Base-by-base conservation (phyloP, 768 basidiomycete species). In the Boletus rubescentipes region DNA sequence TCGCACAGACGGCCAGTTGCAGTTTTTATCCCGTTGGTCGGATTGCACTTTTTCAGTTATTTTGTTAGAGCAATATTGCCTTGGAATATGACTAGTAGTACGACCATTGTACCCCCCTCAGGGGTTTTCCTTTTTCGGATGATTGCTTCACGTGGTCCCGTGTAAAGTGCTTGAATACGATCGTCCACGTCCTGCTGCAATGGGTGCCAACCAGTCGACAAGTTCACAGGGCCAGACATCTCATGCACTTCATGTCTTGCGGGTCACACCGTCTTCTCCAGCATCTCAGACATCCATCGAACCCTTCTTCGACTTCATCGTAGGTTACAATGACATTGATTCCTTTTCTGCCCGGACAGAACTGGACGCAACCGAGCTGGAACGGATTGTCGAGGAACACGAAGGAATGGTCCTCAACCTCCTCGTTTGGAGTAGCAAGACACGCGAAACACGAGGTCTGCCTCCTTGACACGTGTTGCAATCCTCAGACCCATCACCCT, bases 241-340 rank as follows among this genome's bases (percentile, higher is more conserved):
- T 7, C 84, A 79, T 55, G 91, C 85, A 2, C 74, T 97, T 10
- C 94, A 98, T 67, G 89, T 94, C 57, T 76, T 97, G 51, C 85
- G 94, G 50, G 93, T 97, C 30, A 93, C 92, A 2, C 89, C 93
- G 2, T 80, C 81, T 6, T 94, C 91, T 1, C 97, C 97, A 7
- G 92, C 96, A 1, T 91, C 91, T 1, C 79, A 86, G 54, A 91
- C 92, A 89, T 66, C 81, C 81, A 77, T 87, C 36, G 85, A 89
- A 67, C 91, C 96, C 4, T 95, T 93, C 74, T 99, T 99, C 64
- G 97, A 98, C 75, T 98, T 97, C 68, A 82, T 99, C 20, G 86
- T 97, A 38, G 97, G 96, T 10, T 89, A 93, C 53, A 71, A 70
- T 39, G 86, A 93, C 66, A 89, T 90, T 9, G 82, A 84, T 57